Base-by-base conservation (phyloP, 2,329 filamentous ascomycete species). In the Penicillium sp. region DNA sequence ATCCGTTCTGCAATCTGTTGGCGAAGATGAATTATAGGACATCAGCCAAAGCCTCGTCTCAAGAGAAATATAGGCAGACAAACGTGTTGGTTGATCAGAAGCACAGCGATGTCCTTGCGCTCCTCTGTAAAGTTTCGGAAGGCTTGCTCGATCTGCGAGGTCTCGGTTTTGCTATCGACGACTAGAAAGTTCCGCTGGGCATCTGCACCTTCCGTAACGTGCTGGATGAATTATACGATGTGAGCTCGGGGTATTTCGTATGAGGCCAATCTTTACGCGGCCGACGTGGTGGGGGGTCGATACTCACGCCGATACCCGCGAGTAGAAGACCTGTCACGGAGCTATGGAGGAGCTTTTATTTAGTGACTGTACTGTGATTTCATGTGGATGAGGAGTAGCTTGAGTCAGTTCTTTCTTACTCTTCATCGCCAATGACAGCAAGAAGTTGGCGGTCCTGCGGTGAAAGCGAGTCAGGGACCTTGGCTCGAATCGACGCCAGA, bases 21-120 rank as follows among this genome's bases (percentile, higher is more conserved):
- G 29, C 4, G 18, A 18, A 24, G 9, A 34, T 8, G 7, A 18
- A 42, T 52, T 18, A 53, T 37, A 36, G 3, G 5, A 12, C 25
- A 35, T 35, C 1, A 12, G 25, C 32, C 12, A 4, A 9, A 25
- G 5, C 13, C 29, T 9, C 24, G 6, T 12, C n/a, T 9, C 6
- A 9, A 18, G 2, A 4, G 25, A 28, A 1, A 4, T 34, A 11
- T 5, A 7, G 12, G 3, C 13, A 12, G 32, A 66, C 79, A 50
- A 73, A 96, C 91, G 74, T 98, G 93, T 73, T 98, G 93, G 71
- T 98, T 98, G 72, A 98, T 97, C 57, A 98, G 75, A 52, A 98
- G 72, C 62, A 98, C 95, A 27, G 90, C 93, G 68, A 98, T 96
- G 67, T 98, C 93, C 71, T 97, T 97, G 66, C 93, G 80, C 70